Conservation (phyloP, 495 filamentous ascomycete species). For the Annulohypoxylon maeteangense region DNA sequence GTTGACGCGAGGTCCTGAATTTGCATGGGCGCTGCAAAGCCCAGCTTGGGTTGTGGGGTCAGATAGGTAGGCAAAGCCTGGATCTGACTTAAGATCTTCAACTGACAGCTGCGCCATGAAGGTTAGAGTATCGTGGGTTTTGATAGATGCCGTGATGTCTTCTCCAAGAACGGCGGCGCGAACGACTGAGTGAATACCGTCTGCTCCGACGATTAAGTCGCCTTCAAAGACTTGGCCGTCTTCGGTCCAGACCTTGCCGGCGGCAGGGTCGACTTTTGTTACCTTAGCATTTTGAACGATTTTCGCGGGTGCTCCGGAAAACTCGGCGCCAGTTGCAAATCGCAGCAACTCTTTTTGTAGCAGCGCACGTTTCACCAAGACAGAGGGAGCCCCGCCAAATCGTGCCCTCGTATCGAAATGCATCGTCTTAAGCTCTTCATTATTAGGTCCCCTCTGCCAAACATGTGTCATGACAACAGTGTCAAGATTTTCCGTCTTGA, state of each 20-base stretch:
- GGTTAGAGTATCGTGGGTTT: constrained; percentile 29
- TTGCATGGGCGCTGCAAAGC: constrained; percentile 27
- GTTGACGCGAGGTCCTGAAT: constrained; percentile 12
- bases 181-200: constrained; percentile 44
- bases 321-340: constrained; percentile 40
- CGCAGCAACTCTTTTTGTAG: constrained; percentile 42
- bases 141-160: constrained; percentile 15
- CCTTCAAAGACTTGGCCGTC: constrained; percentile 42
- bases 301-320: constrained; percentile 39
- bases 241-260: constrained; percentile 44
- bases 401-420: constrained; percentile 42
- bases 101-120: constrained; percentile 44
- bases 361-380: constrained; percentile 40
- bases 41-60: constrained; percentile 38
- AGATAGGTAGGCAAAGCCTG: constrained; percentile 36
- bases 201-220: constrained; percentile 45
- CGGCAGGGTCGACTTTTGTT: constrained; percentile 35
- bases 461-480: constrained; percentile 44
- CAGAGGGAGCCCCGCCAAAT: constrained; percentile 39
- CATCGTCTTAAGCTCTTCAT: constrained; percentile 37
- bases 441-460: constrained; percentile 37
- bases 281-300: constrained; percentile 39
- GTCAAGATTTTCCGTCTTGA: constrained; percentile 40
- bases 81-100: constrained; percentile 34
- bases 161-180: constrained; percentile 40